These are phyloP conservation scores for Skeletonema tropicum DNA, from an alignment of 108 stramenopile genomes.

Conservation along the genomic window DNA sequence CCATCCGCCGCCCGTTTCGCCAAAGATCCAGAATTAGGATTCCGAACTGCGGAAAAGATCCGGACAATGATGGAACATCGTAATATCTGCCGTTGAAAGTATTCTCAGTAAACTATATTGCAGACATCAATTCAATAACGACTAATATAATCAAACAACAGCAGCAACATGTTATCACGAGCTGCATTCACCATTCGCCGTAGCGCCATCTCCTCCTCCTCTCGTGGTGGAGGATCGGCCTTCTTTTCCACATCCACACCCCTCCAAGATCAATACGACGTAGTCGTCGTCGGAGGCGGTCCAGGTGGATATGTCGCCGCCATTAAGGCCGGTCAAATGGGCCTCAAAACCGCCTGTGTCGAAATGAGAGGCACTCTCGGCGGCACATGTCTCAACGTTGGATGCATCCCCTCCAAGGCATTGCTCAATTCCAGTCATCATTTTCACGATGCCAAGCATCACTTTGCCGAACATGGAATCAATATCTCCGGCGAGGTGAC, in stretches of 20 bases:
- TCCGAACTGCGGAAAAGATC: too few species aligned
- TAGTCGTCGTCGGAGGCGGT: conserved; percentile 87
- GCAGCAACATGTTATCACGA: conserved; percentile 19
- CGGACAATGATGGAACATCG: too few species aligned
- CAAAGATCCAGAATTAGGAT: not conserved
- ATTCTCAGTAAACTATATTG: too few species aligned
- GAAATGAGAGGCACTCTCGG: conserved; percentile 96
- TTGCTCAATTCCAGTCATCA: conserved; percentile 92
- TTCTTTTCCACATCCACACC: conserved; percentile 41
- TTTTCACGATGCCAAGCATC: conserved; percentile 94
- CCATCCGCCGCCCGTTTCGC: too few species aligned
- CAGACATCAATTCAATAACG: too few species aligned
- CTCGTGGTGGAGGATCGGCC: not conserved
- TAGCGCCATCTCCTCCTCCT: conserved; percentile 8
- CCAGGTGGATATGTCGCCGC: conserved; percentile 99
- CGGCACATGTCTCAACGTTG: conserved; percentile 98
- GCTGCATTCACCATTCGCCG: conserved; percentile 14
- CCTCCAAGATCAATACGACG: conserved; percentile 42
- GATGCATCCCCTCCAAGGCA: conserved; percentile 99
- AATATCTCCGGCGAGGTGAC: conserved; percentile 67
- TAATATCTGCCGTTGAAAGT: too few species aligned
- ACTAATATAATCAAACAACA: not conserved
- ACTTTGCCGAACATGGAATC: conserved; percentile 97
- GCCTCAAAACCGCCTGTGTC: conserved; percentile 98
- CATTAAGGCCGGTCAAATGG: conserved; percentile 98